A percentile compares a stretch with the other conserved stretches of the same genome.
These are phyloP conservation scores for Labyrinthula sp. DNA, from an alignment of 352 stramenopile species.

Conservation along the genomic window DNA sequence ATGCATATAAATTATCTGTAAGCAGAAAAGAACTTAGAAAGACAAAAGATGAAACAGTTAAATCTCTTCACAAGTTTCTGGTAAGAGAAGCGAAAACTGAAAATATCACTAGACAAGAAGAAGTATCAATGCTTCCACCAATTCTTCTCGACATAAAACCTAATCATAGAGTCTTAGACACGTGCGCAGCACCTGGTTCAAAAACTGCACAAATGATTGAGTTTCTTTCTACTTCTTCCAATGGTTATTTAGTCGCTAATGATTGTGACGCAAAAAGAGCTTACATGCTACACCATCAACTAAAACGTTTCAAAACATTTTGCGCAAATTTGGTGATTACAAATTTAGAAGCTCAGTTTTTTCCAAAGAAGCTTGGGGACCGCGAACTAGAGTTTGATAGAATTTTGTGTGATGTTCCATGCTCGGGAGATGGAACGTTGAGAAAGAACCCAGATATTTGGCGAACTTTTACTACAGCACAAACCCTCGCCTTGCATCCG, in stretches of 20 bases:
- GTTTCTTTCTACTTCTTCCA: conserved; percentile 38
- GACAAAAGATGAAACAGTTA: conserved; percentile 63
- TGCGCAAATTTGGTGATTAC: conserved; percentile 79
- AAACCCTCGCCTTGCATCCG: conserved; percentile 66
- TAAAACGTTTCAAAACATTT: conserved; percentile 66
- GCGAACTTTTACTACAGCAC: conserved; percentile 70
- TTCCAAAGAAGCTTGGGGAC: conserved; percentile 59
- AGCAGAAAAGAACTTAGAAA: conserved; percentile 33
- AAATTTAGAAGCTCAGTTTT: conserved; percentile 78
- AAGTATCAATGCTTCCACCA: conserved; percentile 94
- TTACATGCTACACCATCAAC: conserved; percentile 91
- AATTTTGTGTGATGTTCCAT: conserved; percentile 93
- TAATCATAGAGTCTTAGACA: conserved; percentile 80
- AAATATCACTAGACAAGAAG: conserved; percentile 87
- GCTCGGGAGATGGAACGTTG: conserved; percentile 88
- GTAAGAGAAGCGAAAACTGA: conserved; percentile 72
- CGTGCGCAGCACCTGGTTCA: conserved; percentile 89
- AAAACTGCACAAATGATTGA: conserved; percentile 97
- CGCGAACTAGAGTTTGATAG: conserved; percentile 68
- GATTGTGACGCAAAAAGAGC: conserved; percentile 84
- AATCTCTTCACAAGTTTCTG: conserved; percentile 81
- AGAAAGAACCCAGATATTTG: conserved; percentile 90
- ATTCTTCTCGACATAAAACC: conserved; percentile 78
- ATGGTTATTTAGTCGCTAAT: conserved; percentile 78
- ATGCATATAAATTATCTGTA: conserved; percentile 62